Evolutionary conservation across 2,329 filamentous ascomycete species (phyloP).

Genomic region (Claviceps maximensis): DNA sequence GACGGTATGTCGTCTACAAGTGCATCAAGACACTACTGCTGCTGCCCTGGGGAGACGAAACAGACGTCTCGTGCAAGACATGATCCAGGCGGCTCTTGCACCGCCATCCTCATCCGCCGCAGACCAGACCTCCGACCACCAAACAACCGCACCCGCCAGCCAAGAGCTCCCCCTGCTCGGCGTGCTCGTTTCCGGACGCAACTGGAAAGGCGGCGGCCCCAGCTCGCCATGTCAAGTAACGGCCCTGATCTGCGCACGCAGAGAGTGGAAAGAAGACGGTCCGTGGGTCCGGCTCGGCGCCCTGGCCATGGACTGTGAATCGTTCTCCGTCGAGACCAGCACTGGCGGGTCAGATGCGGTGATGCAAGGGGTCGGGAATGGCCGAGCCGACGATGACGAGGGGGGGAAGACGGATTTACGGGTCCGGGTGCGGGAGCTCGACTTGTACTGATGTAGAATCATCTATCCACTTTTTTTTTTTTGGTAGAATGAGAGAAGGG

Average conservation of each 20-base stretch:
- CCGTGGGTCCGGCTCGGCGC: conserved; percentile 20
- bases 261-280: conserved; percentile 15
- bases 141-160: neutral
- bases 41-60: conserved; percentile 12
- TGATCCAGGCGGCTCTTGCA: conserved; percentile 10
- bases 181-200: conserved; percentile 18
- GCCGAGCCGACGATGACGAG: too few species aligned
- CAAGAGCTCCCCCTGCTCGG: conserved; percentile 4
- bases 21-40: neutral
- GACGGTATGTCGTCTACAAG: neutral
- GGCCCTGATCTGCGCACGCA: conserved; percentile 17
- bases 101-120: neutral
- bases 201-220: conserved; percentile 14
- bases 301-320: conserved; percentile 15
- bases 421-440: conserved; percentile 19
- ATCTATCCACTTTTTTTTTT: neutral
- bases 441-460: conserved; percentile 19
- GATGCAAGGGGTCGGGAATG: conserved; percentile 14
- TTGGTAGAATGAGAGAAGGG: too few species aligned
- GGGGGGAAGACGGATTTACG: conserved; percentile 11
- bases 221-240: conserved; percentile 13
- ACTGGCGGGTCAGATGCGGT: conserved; percentile 8
- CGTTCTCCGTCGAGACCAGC: conserved; percentile 13
- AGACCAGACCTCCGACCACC: neutral
- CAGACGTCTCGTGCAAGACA: conserved; percentile 8